A percentile compares a stretch with the other conserved stretches of the same genome.
phyloP scores from a whole-genome alignment of 331 rosid species.

The Dryas integrifolia region DNA sequence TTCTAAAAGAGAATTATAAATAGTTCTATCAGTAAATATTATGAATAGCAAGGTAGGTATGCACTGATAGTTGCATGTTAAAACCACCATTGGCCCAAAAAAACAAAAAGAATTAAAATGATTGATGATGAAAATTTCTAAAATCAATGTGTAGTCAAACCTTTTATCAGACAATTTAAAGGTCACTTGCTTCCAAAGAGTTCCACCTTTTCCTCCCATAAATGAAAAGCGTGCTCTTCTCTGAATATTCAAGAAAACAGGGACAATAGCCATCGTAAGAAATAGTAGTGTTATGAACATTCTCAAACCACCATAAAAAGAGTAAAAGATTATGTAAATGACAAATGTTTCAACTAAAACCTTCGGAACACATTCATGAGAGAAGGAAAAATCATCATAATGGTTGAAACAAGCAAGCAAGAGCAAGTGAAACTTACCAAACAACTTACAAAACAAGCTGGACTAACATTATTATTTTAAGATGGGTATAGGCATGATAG shows the following conservation, averaged over 20 bases:
- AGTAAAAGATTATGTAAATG: neutral
- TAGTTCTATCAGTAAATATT: neutral
- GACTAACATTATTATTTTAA: neutral
- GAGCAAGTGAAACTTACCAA: constrained; percentile 3
- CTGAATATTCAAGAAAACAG: constrained; percentile 37
- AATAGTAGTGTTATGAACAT: neutral
- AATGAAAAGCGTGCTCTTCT: constrained; percentile 94
- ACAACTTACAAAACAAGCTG: neutral
- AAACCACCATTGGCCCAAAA: neutral
- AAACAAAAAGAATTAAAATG: constrained; percentile 13
- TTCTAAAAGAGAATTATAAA: neutral
- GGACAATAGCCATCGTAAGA: neutral
- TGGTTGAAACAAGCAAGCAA: neutral
- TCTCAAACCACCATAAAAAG: neutral
- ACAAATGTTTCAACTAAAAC: constrained; percentile 14
- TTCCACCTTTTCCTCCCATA: constrained; percentile 94
- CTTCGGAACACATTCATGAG: neutral
- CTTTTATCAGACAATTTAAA: constrained; percentile 71
- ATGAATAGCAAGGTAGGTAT: constrained; percentile 1
- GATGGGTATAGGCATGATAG: neutral
- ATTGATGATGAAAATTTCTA: constrained; percentile 4
- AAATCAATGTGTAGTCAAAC: constrained; percentile 38
- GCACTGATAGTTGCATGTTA: neutral
- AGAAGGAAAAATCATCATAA: neutral
- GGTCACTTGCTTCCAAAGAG: constrained; percentile 88